Percentiles rank a stretch among this genome's conserved stretches.
Conservation (phyloP, 2,329 filamentous ascomycete species). For the Fusarium nurragi region DNA sequence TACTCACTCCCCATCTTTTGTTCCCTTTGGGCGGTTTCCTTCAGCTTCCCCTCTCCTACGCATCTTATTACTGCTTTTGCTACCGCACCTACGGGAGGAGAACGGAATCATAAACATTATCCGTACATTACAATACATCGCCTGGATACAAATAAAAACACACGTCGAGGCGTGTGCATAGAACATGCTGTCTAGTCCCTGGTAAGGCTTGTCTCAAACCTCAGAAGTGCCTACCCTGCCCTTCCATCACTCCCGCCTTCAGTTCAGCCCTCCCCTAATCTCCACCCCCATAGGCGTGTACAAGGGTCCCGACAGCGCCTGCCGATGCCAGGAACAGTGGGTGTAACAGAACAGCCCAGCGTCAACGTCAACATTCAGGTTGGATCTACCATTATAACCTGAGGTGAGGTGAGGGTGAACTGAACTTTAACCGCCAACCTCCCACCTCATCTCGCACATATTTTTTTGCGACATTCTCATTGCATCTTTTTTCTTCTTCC, state of each 20-base stretch:
- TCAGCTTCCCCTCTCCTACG: slow-evolving; percentile 6
- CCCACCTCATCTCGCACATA: slow-evolving; percentile 26
- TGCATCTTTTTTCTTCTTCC: background rate
- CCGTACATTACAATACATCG: background rate
- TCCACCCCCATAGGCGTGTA: slow-evolving; percentile 12
- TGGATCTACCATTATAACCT: slow-evolving; percentile 15
- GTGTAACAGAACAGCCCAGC: slow-evolving; percentile 23
- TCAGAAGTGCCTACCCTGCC: background rate
- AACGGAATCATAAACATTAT: background rate
- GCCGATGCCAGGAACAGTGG: slow-evolving; percentile 31
- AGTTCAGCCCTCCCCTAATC: background rate
- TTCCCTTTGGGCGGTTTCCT: background rate
- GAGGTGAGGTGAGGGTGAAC: slow-evolving; percentile 13
- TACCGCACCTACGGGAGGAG: background rate
- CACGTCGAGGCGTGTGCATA: slow-evolving; percentile 20
- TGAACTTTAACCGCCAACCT: slow-evolving; percentile 4
- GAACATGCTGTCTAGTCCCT: background rate
- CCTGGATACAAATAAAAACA: background rate
- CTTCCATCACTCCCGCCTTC: background rate
- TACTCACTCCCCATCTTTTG: slow-evolving; percentile 5
- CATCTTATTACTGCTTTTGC: slow-evolving; percentile 25
- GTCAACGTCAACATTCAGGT: slow-evolving; percentile 27
- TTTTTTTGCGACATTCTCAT: slow-evolving; percentile 6
- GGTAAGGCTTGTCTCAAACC: background rate
- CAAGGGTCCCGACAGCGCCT: slow-evolving; percentile 28